Evolutionary conservation across 768 basidiomycete genomes (phyloP).

Genomic region (Butyriboletus loyo): DNA sequence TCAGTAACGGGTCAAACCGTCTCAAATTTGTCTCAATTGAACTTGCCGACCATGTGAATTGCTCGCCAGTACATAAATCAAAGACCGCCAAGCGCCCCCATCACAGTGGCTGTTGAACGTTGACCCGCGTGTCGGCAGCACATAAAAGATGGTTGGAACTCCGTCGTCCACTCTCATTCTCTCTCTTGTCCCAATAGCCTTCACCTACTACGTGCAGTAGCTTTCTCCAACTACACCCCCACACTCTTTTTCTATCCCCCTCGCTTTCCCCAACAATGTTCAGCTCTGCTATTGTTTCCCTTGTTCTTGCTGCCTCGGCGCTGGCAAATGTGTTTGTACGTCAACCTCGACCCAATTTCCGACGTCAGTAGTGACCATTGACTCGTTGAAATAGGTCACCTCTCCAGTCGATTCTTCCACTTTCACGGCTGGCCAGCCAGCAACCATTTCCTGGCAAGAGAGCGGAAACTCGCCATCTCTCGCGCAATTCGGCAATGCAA

Average conservation of each 20-base stretch:
- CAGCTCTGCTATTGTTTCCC: conserved; percentile 43
- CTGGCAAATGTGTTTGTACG: conserved; percentile 58
- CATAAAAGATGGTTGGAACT: conserved; percentile 28
- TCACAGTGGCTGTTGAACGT: neutral
- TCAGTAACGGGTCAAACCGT: neutral
- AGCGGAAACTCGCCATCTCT: conserved; percentile 47
- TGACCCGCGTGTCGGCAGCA: neutral
- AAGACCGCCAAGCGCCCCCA: neutral
- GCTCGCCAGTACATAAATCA: too few species aligned
- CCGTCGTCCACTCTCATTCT: conserved; percentile 19
- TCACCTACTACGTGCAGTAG: neutral
- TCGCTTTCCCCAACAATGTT: conserved; percentile 43
- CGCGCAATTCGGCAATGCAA: conserved; percentile 46
- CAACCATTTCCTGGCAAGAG: conserved; percentile 60
- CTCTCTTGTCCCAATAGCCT: neutral
- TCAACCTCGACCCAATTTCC: conserved; percentile 7
- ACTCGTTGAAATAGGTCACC: conserved; percentile 47
- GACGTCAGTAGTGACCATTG: neutral
- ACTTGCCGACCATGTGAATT: conserved; percentile 3
- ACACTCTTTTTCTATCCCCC: conserved; percentile 22
- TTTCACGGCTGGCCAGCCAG: conserved; percentile 48
- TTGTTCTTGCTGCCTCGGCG: conserved; percentile 51
- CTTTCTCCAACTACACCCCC: conserved; percentile 7
- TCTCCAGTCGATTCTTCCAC: conserved; percentile 45
- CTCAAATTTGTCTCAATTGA: neutral